Evolutionary conservation across 805 yeast species (phyloP), one percentile per base, ranked within the genome.

Genomic region (Ogataea parapolymorpha): DNA sequence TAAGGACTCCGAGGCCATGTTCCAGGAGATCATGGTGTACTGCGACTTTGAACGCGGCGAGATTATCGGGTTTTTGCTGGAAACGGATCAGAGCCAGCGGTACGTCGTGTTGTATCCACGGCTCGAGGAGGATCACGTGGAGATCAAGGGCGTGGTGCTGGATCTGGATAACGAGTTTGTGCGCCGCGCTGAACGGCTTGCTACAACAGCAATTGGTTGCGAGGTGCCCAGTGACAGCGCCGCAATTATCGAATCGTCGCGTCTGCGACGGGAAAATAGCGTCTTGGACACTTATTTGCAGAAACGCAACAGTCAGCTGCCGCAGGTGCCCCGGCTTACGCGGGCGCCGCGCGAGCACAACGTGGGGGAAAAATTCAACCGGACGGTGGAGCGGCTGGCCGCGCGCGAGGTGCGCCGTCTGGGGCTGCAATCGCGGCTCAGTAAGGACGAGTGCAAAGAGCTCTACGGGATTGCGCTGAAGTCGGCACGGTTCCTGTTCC

Each of bases 401-500:
- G 48, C 59, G 11, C 56, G 66, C 34, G 72, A 70, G 29, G 51
- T 69, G 31, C 54, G 68, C 27, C 42, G 66, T 22, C 45, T 70
- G 33, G 62, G 62, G 11, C 46, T 67, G 46, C 62, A 30, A 53
- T 49, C 46, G 7, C 43, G 32, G n/a, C 35, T 50, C 36, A 54
- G 41, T 47, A 56, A 42, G 22, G 56, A 29, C 48, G 67, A 42
- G 44, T 62, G 50, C 56, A 63, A 45, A 49, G 63, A 53, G n/a
- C 47, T 70, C n/a, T 64, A 62, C 48, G 54, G 60, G 35, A 58
- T 63, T 44, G 58, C 70, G 0, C 62, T 55, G 41, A 56, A 59
- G 36, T 61, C 72, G 0, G 58, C 70, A 3, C 66, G 65, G 41
- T 70, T 69, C 41, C 58, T 70, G 7, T 59, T 66, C 29, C 51